Evolutionary conservation across 2,329 filamentous ascomycete genomes (phyloP).

Genomic region (Beauveria medogensis): DNA sequence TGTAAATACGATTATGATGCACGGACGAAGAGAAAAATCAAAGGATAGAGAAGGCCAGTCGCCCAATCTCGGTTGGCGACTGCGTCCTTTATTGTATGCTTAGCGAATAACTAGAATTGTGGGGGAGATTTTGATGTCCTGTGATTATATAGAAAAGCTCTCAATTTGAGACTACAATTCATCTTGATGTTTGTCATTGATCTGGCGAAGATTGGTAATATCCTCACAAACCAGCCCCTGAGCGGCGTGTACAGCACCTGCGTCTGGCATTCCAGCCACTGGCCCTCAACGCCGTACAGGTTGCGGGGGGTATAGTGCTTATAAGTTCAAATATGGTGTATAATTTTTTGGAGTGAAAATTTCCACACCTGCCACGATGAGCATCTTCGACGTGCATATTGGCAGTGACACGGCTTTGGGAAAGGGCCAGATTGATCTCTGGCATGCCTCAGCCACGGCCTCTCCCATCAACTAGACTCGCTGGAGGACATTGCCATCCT

Average conservation of each 20-base stretch:
- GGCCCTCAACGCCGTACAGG: background rate
- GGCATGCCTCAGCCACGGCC: background rate
- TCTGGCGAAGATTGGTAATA: background rate
- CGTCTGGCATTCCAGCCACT: background rate
- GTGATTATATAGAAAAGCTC: background rate
- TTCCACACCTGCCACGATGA: too few species aligned
- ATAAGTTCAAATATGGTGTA: too few species aligned
- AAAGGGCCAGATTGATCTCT: background rate
- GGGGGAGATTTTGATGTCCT: background rate
- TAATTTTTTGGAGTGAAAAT: too few species aligned
- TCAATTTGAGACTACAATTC: background rate
- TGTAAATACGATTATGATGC: conserved; percentile 24
- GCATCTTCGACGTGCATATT: background rate
- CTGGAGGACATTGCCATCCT: too few species aligned
- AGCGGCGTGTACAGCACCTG: background rate
- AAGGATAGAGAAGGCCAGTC: background rate
- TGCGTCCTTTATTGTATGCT: conserved; percentile 1
- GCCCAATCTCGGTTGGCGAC: background rate
- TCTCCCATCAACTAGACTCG: too few species aligned
- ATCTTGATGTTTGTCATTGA: background rate
- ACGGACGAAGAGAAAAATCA: background rate
- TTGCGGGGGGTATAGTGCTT: background rate
- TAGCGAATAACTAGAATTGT: background rate
- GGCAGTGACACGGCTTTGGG: too few species aligned
- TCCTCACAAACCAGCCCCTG: background rate